A percentile compares a stretch with the other conserved stretches of the same genome.
Evolutionary conservation across 768 basidiomycete genomes (phyloP).

Genomic region (Amanita pallidorosea): DNA sequence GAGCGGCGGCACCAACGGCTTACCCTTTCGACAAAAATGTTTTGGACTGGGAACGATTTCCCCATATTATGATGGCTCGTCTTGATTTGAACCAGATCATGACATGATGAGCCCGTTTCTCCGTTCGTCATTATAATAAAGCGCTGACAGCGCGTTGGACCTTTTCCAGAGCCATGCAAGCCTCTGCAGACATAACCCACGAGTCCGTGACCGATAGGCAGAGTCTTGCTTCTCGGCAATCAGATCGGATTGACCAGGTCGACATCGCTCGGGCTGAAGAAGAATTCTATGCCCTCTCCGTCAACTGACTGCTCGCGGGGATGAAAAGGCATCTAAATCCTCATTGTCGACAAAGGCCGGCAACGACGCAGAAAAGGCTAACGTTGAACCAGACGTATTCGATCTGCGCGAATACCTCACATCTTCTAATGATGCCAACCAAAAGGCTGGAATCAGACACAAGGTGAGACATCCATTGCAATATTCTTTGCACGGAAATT

Average conservation of each 20-base stretch:
- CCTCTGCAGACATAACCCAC: too few relatives aligned
- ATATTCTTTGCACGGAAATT: not conserved
- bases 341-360: conserved; percentile 17
- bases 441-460: conserved; percentile 55
- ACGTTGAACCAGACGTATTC: conserved; percentile 28
- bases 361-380: conserved; percentile 32
- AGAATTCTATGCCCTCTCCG: conserved; percentile 48
- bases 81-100: too few relatives aligned
- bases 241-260: conserved; percentile 20
- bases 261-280: conserved; percentile 40
- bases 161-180: too few relatives aligned
- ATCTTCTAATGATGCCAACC: conserved; percentile 54
- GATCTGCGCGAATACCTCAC: conserved; percentile 61
- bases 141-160: too few relatives aligned
- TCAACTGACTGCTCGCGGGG: conserved; percentile 22
- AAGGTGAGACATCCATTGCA: conserved; percentile 39
- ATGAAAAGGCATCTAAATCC: conserved; percentile 12
- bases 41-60: too few relatives aligned
- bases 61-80: too few relatives aligned
- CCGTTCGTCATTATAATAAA: too few relatives aligned
- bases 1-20: too few relatives aligned
- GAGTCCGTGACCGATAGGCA: conserved; percentile 4
- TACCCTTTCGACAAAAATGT: too few relatives aligned
- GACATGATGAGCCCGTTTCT: too few relatives aligned
- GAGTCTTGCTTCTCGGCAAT: conserved; percentile 6